phyloP scores from a whole-genome alignment of 2,329 filamentous ascomycete species.

The Pestalotiopsis sp. region DNA sequence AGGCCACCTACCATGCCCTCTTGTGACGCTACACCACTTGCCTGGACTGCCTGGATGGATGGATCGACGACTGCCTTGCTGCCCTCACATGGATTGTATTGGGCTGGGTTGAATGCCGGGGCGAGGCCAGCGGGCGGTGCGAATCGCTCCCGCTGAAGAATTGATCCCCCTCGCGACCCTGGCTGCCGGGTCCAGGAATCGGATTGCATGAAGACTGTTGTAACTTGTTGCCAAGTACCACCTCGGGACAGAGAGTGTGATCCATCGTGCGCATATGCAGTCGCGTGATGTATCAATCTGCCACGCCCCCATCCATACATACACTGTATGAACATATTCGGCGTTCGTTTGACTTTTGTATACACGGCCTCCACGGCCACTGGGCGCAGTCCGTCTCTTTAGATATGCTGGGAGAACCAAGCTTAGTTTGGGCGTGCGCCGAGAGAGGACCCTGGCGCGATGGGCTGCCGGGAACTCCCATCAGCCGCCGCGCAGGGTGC shows the following conservation, averaged over 20 bases:
- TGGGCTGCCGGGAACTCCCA: background rate
- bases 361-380: background rate
- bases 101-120: background rate
- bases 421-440: background rate
- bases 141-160: constrained; percentile 11
- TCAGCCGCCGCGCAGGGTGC: background rate
- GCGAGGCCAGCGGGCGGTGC: background rate
- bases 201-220: background rate
- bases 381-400: background rate
- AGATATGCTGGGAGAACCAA: background rate
- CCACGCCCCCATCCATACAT: background rate
- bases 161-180: background rate
- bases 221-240: background rate
- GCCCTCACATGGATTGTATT: background rate
- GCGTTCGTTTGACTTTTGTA: background rate
- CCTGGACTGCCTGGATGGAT: background rate
- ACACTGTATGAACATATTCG: background rate
- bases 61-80: too few relatives aligned
- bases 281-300: background rate
- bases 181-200: background rate
- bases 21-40: background rate
- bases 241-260: background rate
- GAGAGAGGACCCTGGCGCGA: background rate
- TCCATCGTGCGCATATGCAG: background rate
- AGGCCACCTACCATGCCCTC: background rate